Conservation (phyloP, 768 basidiomycete genomes). For the Cyathus striatus region DNA sequence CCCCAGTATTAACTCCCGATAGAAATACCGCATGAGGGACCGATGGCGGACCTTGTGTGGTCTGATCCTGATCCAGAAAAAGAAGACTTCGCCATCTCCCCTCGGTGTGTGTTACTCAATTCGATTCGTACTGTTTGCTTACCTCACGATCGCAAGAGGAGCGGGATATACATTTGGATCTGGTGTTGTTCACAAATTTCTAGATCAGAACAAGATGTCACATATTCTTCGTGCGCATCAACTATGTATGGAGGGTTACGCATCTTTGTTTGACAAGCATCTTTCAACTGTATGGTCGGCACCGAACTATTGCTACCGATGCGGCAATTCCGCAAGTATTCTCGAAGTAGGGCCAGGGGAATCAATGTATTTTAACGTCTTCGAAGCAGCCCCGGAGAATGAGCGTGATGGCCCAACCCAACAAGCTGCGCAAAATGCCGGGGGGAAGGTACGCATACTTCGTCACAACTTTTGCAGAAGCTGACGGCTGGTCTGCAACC, state of each 20-base stretch:
- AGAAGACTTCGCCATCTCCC: constrained; percentile 98
- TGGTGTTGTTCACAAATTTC: constrained; percentile 95
- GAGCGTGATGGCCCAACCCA: constrained; percentile 86
- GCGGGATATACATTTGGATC: constrained; percentile 99
- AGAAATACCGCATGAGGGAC: constrained; percentile 99
- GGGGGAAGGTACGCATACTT: constrained; percentile 53
- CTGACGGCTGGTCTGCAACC: too few species aligned
- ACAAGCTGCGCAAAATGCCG: constrained; percentile 66
- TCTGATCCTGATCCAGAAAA: constrained; percentile 99
- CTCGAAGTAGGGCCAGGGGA: constrained; percentile 91
- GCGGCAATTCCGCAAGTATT: constrained; percentile 95
- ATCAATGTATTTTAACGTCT: constrained; percentile 92
- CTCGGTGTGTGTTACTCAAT: constrained; percentile 55
- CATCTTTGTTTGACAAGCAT: constrained; percentile 94
- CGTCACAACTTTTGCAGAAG: neutral
- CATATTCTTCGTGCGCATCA: constrained; percentile 98
- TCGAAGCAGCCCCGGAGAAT: constrained; percentile 98
- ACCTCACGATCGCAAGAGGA: constrained; percentile 51
- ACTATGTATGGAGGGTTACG: constrained; percentile 98
- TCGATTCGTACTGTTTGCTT: constrained; percentile 8
- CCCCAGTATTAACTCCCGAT: constrained; percentile 16
- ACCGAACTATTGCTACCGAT: constrained; percentile 98
- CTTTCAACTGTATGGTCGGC: constrained; percentile 98
- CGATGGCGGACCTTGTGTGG: constrained; percentile 99
- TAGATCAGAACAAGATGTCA: constrained; percentile 92